Conservation (phyloP, 2,329 filamentous ascomycete species). For the Myriosclerotinia curreyana region DNA sequence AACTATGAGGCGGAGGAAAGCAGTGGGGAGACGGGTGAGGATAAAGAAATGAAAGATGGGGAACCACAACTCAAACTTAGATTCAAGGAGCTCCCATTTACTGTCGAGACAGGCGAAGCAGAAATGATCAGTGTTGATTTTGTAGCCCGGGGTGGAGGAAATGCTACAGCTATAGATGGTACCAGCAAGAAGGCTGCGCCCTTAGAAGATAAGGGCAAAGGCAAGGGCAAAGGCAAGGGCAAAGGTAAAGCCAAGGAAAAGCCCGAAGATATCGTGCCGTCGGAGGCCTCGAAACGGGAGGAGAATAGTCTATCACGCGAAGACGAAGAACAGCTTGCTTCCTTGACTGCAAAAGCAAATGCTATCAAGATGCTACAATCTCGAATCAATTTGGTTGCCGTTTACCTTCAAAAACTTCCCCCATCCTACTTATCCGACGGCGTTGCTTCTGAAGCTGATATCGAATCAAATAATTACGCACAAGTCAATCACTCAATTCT, state of each 20-base stretch:
- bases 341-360: slow-evolving; percentile 83
- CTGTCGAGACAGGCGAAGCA: slow-evolving; percentile 88
- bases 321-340: slow-evolving; percentile 59
- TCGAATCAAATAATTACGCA: slow-evolving; percentile 31
- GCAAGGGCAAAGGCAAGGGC: slow-evolving; percentile 34
- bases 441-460: slow-evolving; percentile 38
- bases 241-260: slow-evolving; percentile 37
- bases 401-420: slow-evolving; percentile 74
- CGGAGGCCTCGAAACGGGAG: slow-evolving; percentile 42
- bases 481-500: slow-evolving; percentile 66
- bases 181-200: slow-evolving; percentile 33
- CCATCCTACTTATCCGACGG: slow-evolving; percentile 57
- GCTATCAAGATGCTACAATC: slow-evolving; percentile 90
- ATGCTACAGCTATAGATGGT: slow-evolving; percentile 61
- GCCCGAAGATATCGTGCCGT: slow-evolving; percentile 22
- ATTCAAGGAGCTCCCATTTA: slow-evolving; percentile 81
- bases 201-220: slow-evolving; percentile 37
- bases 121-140: slow-evolving; percentile 98
- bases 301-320: slow-evolving; percentile 55
- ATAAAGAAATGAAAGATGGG: slow-evolving; percentile 70
- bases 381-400: slow-evolving; percentile 66
- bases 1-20: slow-evolving; percentile 67
- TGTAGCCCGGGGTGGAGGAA: slow-evolving; percentile 79
- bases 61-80: slow-evolving; percentile 57
- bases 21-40: slow-evolving; percentile 52